phyloP scores from a whole-genome alignment of 768 basidiomycete species.

The Suillus subaureus region DNA sequence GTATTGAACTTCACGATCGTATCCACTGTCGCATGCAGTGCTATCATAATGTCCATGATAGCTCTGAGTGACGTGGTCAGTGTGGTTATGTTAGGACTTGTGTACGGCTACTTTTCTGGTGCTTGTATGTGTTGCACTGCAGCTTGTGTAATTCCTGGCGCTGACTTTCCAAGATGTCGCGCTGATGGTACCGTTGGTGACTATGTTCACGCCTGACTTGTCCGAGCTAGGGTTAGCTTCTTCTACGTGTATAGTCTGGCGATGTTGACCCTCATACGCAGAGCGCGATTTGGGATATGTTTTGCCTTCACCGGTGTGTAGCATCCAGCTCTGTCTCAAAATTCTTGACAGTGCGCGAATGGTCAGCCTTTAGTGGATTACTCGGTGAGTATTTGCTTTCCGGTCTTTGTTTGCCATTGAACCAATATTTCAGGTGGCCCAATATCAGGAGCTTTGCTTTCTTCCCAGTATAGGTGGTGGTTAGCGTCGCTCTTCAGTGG shows the following conservation, averaged over 20 bases:
- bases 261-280: conserved; percentile 8
- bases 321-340: background rate
- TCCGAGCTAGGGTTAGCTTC: conserved; percentile 51
- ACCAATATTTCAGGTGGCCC: conserved; percentile 46
- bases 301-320: conserved; percentile 45
- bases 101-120: conserved; percentile 55
- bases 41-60: conserved; percentile 48
- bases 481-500: conserved; percentile 56
- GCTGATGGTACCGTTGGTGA: conserved; percentile 47
- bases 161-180: conserved; percentile 34
- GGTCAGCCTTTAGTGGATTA: conserved; percentile 25
- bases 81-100: conserved; percentile 42
- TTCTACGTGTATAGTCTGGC: background rate
- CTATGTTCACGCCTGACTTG: conserved; percentile 44
- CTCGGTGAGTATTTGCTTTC: conserved; percentile 18
- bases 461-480: conserved; percentile 56
- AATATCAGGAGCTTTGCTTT: conserved; percentile 57
- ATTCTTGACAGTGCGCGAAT: background rate
- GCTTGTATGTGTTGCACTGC: conserved; percentile 31
- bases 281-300: conserved; percentile 48
- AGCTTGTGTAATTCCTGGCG: background rate
- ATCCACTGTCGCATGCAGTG: conserved; percentile 33
- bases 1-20: conserved; percentile 45
- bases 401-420: background rate
- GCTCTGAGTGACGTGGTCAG: conserved; percentile 40